These are phyloP conservation scores for Penicillium sp. DNA, from an alignment of 2,329 filamentous ascomycete genomes.

Conservation along the genomic window DNA sequence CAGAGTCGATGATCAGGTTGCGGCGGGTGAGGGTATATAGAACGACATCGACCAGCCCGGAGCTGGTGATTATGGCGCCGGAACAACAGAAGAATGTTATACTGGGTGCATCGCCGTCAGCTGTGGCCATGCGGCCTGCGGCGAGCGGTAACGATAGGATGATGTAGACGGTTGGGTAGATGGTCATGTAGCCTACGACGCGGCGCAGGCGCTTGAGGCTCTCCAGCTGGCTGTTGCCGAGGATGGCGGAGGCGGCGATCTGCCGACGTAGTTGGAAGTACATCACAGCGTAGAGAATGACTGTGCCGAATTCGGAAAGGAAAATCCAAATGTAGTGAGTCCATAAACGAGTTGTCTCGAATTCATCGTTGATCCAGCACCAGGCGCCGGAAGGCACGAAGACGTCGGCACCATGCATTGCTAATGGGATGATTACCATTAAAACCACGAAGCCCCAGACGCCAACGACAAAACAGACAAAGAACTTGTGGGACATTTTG, in stretches of 20 bases:
- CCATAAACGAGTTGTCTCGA: constrained; percentile 48
- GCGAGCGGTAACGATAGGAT: constrained; percentile 65
- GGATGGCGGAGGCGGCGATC: constrained; percentile 41
- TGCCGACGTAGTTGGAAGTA: constrained; percentile 51
- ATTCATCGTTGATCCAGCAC: constrained; percentile 52
- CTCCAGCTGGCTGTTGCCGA: constrained; percentile 38
- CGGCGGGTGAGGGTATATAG: constrained; percentile 60
- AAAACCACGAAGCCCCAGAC: constrained; percentile 50
- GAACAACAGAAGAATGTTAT: constrained; percentile 52
- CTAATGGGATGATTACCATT: constrained; percentile 50
- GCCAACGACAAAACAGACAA: constrained; percentile 45
- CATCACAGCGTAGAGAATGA: constrained; percentile 49
- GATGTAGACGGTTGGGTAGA: constrained; percentile 56
- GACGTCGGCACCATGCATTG: constrained; percentile 42
- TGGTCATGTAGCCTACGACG: constrained; percentile 49
- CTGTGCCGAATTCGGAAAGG: constrained; percentile 51
- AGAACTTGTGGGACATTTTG: constrained; percentile 48
- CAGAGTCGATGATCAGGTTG: constrained; percentile 55
- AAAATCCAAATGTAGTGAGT: constrained; percentile 57
- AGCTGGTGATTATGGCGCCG: constrained; percentile 58
- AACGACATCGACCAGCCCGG: constrained; percentile 59
- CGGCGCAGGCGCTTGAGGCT: constrained; percentile 43
- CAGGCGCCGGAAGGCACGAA: constrained; percentile 54
- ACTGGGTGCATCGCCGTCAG: constrained; percentile 34
- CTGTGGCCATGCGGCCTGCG: constrained; percentile 46